Evolutionary conservation across 805 yeast genomes (phyloP), one percentile per base, ranked within the genome.

Genomic region (Sugiyamaella americana): DNA sequence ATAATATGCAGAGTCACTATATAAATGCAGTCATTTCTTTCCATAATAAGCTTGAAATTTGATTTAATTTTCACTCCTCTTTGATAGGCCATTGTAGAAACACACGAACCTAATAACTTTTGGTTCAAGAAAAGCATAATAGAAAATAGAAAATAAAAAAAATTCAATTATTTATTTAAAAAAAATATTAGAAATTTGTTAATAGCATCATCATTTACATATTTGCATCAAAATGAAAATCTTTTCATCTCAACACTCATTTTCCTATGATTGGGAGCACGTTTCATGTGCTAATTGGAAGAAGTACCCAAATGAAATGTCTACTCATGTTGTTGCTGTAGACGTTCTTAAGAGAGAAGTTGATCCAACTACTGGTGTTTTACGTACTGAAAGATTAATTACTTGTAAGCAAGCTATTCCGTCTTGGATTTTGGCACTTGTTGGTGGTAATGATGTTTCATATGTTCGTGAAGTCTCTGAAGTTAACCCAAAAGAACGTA

Each of bases 251-350:
- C 65, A 72, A 17, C 91, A 84, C 62, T 70, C 67, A 37, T 91
- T 87, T 64, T 70, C 79, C 46, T 89, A 93, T 60, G 78, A 94
- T 0, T 91, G 98, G 97, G 95, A 84, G 21, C 87, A 84, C 57
- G 95, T 91, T 21, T 84, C 96, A 0, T 88, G 95, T 1, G 97
- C 98, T 43, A 88, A 89, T 66, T 91, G 98, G 98, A 80, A 78
- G 54, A 91, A 91, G 57, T 91, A 91, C 66, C 98, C 98, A n/a
- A 91, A 93, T 62, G 95, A 88, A 57, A 73, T 82, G 49, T 81
- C 96, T 5, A 77, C 95, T 0, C 98, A 91, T 65, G 98, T 91
- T 6, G 82, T 87, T 23, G 93, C 93, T 1, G 98, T 93, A 17
- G 98, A 91, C 62, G 87, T 87, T 1, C 65, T 91, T 26, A 72